Evolutionary conservation across 345 rosid species (phyloP), one percentile per base, ranked within the genome.

Genomic region (Citrus maxima): DNA sequence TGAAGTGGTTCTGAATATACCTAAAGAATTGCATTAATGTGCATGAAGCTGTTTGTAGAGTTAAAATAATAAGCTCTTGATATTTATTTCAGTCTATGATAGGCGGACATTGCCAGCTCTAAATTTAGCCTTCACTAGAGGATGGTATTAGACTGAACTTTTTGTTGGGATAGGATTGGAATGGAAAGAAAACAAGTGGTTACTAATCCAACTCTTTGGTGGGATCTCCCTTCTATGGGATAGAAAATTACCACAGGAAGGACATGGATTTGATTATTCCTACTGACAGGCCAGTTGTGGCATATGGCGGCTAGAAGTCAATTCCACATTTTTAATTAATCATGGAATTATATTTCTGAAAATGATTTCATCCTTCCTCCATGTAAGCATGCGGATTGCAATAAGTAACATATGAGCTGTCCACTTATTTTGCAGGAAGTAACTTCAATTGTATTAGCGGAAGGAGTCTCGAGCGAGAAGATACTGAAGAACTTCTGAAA

Each of bases 401-500:
- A 24, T 1, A 21, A 3, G 67, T 54, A 37, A 49, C 40, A 4
- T 71, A 24, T 51, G 19, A 49, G 62, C 40, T 35, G 63, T 35
- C 25, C 75, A 38, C 73, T 71, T 24, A 10, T 38, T 78, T 25
- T 88, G 89, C 95, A 96, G 98, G 98, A 94, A 81, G 88, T 96
- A 76, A 89, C 94, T n/a, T 79, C 93, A 54, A 86, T 92, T 61
- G 95, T 96, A 34, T 85, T 87, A 63, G 93, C 87, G 4, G 97
- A 85, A 74, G 99, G 98, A 58, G 90, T 96, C 69, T 83, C 92
- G 6, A 83, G 80, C 6, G 93, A 88, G 78, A 93, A 87, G 87
- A 87, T 96, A 78, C 87, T 96, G 67, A 90, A 86, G 93, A 96
- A 94, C 87, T 96, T 96, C 84, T 96, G 91, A 94, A 59, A 68